These are phyloP conservation scores for Elongisporangium anandrum DNA, from an alignment of 352 stramenopile genomes.

Conservation along the genomic window DNA sequence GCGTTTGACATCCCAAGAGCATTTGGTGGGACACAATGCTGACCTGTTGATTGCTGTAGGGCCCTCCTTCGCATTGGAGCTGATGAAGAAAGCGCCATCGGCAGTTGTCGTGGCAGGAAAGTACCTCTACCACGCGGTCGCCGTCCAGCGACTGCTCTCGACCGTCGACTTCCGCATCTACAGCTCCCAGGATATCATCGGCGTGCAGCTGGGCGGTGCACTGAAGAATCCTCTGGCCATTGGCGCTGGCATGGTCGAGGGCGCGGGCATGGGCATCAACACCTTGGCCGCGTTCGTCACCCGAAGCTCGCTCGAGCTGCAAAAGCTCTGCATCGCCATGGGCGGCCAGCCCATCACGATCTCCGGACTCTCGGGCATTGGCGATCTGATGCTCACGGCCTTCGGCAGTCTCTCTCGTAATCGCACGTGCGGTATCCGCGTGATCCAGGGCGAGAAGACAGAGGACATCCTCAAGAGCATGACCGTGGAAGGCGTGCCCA, in stretches of 20 bases:
- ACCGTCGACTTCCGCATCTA: conserved; percentile 94
- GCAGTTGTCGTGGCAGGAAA: conserved; percentile 95
- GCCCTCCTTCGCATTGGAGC: conserved; percentile 96
- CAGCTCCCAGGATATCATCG: conserved; percentile 91
- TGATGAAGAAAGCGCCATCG: conserved; percentile 93
- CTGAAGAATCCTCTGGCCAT: conserved; percentile 98
- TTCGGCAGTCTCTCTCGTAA: conserved; percentile 96
- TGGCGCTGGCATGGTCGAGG: conserved; percentile 96
- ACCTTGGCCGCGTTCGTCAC: conserved; percentile 94
- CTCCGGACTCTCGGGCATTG: conserved; percentile 89
- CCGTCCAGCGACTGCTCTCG: conserved; percentile 79
- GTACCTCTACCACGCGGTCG: conserved; percentile 86
- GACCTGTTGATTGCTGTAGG: conserved; percentile 1
- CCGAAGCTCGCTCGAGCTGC: conserved; percentile 94
- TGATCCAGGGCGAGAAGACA: conserved; percentile 90
- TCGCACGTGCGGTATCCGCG: conserved; percentile 90
- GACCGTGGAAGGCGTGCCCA: conserved; percentile 95
- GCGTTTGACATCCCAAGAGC: neutral
- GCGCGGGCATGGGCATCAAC: conserved; percentile 95
- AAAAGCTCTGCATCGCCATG: conserved; percentile 93
- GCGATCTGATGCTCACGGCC: conserved; percentile 95
- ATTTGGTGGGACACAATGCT: neutral
- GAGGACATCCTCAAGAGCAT: conserved; percentile 91
- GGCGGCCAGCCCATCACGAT: conserved; percentile 94
- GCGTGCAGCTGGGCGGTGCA: conserved; percentile 95